Conservation (phyloP, 2,329 filamentous ascomycete genomes). For the Furcasterigmium sp. region DNA sequence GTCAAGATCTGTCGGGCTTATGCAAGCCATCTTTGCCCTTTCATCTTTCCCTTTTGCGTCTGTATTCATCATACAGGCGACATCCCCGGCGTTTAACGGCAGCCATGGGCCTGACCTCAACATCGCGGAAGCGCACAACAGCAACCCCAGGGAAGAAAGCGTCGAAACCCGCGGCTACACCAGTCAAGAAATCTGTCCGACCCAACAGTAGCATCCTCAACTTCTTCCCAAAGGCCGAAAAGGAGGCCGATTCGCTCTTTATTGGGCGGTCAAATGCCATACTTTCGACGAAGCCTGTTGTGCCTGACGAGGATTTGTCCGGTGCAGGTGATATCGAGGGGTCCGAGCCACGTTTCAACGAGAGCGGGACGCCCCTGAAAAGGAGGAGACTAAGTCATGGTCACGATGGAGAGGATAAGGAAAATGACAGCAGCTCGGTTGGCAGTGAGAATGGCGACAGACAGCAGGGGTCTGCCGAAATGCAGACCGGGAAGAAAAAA, state of each 20-base stretch:
- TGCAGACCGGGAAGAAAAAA: slow-evolving; percentile 6
- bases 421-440: not conserved
- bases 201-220: slow-evolving; percentile 64
- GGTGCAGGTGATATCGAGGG: not conserved
- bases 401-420: slow-evolving; percentile 4
- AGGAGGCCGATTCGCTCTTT: slow-evolving; percentile 55
- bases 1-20: too few species aligned
- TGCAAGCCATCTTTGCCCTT: not conserved
- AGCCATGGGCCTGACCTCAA: slow-evolving; percentile 9
- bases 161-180: slow-evolving; percentile 1
- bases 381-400: slow-evolving; percentile 33
- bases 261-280: slow-evolving; percentile 19
- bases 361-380: slow-evolving; percentile 30
- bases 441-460: slow-evolving; percentile 1
- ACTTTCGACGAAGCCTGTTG: slow-evolving; percentile 1
- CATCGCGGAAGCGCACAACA: slow-evolving; percentile 9
- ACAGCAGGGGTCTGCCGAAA: not conserved
- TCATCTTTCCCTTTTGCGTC: not conserved
- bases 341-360: slow-evolving; percentile 21
- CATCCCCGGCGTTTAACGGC: not conserved
- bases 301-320: slow-evolving; percentile 4
- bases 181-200: slow-evolving; percentile 28
- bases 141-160: slow-evolving; percentile 10
- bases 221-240: slow-evolving; percentile 68
- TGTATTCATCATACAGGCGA: not conserved